Base-by-base conservation (phyloP, 1,284 basidiomycete genomes). In the Cutaneotrichosporon curvatum region DNA sequence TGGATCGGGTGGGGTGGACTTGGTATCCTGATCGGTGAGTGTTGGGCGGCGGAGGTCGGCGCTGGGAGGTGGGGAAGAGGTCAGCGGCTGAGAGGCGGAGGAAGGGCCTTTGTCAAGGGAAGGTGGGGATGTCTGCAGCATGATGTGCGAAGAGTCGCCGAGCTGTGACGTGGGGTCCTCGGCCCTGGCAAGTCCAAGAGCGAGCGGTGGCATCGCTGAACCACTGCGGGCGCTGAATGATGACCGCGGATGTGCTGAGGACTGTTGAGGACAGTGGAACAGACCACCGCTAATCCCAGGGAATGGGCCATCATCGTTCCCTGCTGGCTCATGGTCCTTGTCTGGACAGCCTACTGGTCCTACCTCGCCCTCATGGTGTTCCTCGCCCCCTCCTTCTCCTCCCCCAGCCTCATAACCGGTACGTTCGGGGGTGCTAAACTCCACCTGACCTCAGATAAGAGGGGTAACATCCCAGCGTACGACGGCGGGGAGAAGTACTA, bases 251-350 rank as follows among this genome's bases (percentile, higher is more conserved):
- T n/a, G n/a, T n/a, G n/a, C n/a, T n/a, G n/a, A n/a, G n/a, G n/a
- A n/a, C n/a, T n/a, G n/a, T n/a, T n/a, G n/a, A n/a, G n/a, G n/a
- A n/a, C n/a, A n/a, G n/a, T n/a, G n/a, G n/a, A n/a, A n/a, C n/a
- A n/a, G n/a, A n/a, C n/a, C n/a, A n/a, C 25, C 22, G 20, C 25
- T 28, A 12, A 28, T 12, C 4, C 11, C 56, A 88, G 87, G 22
- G 86, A 91, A 75, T 91, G 88, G 87, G 79, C 85, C 18, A 60
- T 90, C 22, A 77, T 91, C 28, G 66, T 91, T n/a, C 88, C 88
- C 20, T 81, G 86, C 15, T 91, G 83, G 72, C 77, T 84, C 12
- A 75, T 87, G 56, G 70, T 89, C 37, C 57, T 84, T 12, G 78
- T 83, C 37, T 77, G 90, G 37, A 75, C 86, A 47, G 82, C 85